Evolutionary conservation across 177 flowering plant species (phyloP), one percentile per base, ranked within the genome.

Genomic region (Vitis hybrid): DNA sequence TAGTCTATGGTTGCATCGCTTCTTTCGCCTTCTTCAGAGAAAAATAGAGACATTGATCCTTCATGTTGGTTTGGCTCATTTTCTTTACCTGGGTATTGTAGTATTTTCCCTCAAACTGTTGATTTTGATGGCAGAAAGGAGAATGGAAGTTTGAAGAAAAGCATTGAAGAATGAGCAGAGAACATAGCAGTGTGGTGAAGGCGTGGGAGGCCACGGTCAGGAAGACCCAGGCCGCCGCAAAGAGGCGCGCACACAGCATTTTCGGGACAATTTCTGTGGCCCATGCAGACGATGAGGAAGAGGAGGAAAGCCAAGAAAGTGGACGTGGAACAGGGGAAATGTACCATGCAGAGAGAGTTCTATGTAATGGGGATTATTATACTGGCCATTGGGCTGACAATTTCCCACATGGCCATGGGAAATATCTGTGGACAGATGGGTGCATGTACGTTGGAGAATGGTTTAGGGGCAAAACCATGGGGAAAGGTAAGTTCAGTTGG

Each of bases 401-500:
- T 62, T 77, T 86, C 17, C 97, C 97, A 0, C 88, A 90, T 64
- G 98, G 98, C 4, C 72, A 77, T 1, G 98, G 98, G 0, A 90
- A 91, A 77, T 94, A 92, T 64, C 56, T 92, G 5, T 94, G 98
- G 98, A 82, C 81, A 1, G 98, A 93, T 52, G 98, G 98, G 19
- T 93, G 98, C 70, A 88, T 89, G 91, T 93, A 92, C 68, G 86
- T 85, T 0, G 98, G 98, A 1, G 97, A 94, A 57, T 94, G 97
- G 96, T 71, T 56, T 30, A 74, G 77, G 40, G 98, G 97, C 10
- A 86, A 88, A 48, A 88, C 90, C 0, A 88, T 78, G 82, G 98
- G 97, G 17, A 80, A 57, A 52, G 97, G 97, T 2, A 77, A 77
- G 80, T 88, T 94, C 77, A 79, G 86, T n/a, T 91, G 97, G 94